These are phyloP conservation scores for Sorghum bicolor DNA, from an alignment of 176 grass and related monocot genomes.

Conservation along the genomic window DNA sequence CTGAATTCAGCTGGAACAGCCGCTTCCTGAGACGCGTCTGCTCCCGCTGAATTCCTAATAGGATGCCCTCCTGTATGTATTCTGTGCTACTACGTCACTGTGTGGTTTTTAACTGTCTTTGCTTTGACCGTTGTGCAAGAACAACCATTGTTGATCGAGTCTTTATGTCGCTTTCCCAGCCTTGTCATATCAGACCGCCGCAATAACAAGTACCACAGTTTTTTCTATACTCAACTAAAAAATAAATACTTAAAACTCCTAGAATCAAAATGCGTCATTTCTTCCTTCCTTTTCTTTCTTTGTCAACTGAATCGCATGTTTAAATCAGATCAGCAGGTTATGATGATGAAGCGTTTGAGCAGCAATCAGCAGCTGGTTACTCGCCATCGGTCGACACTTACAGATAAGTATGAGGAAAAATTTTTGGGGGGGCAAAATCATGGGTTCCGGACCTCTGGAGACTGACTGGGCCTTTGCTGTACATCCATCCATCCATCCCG, in stretches of 20 bases:
- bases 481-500: background rate
- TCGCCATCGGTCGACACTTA: constrained; percentile 29
- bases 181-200: background rate
- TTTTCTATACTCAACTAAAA: background rate
- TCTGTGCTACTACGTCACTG: background rate
- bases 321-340: background rate
- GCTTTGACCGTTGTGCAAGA: background rate
- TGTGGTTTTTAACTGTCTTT: constrained; percentile 21
- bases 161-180: background rate
- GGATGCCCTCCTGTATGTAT: constrained; percentile 18
- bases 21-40: constrained; percentile 52
- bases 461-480: background rate
- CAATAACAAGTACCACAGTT: background rate
- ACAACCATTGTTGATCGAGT: background rate
- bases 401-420: background rate
- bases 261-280: constrained; percentile 1
- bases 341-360: constrained; percentile 17
- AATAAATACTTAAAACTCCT: constrained; percentile 20
- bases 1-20: constrained; percentile 42
- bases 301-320: constrained; percentile 12
- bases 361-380: constrained; percentile 4
- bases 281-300: background rate
- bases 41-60: constrained; percentile 43
- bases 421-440: background rate
- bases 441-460: constrained; percentile 44